A percentile compares a stretch with the other conserved stretches of the same genome.
These are phyloP conservation scores for Suillus hirtellus DNA, from an alignment of 768 basidiomycete genomes.

Conservation along the genomic window DNA sequence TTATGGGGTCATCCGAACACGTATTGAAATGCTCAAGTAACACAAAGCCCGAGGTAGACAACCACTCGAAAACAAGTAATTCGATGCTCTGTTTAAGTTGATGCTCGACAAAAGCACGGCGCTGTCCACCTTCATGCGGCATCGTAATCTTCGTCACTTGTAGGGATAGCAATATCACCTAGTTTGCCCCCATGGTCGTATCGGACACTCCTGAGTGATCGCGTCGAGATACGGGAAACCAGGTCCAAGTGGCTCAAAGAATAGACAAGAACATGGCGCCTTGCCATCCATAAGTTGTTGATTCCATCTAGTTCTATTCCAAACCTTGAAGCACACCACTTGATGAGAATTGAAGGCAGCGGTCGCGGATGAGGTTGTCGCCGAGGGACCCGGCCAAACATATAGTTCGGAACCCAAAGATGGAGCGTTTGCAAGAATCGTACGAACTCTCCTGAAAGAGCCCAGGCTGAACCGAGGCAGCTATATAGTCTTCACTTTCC, in stretches of 20 bases:
- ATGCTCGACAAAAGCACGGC: neutral
- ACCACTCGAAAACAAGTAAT: neutral
- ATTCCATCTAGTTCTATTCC: neutral
- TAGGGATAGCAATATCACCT: neutral
- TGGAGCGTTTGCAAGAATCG: neutral
- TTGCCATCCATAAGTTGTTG: neutral
- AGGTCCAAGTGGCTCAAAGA: neutral
- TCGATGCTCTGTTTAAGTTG: neutral
- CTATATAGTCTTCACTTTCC: neutral
- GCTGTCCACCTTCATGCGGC: neutral
- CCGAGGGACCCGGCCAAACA: neutral
- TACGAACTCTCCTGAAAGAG: neutral
- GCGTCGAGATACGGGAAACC: neutral
- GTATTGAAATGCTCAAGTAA: neutral
- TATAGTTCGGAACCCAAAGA: neutral
- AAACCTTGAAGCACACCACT: neutral
- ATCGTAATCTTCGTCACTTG: neutral
- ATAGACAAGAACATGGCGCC: neutral
- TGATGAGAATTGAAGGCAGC: neutral
- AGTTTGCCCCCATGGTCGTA: neutral
- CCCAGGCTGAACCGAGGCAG: neutral
- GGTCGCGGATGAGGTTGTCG: neutral
- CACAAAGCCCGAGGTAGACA: neutral
- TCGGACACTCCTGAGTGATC: neutral
- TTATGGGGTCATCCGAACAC: neutral